Evolutionary conservation across 2,329 filamentous ascomycete species (phyloP).

Genomic region (Trichoderma koningiopsis): DNA sequence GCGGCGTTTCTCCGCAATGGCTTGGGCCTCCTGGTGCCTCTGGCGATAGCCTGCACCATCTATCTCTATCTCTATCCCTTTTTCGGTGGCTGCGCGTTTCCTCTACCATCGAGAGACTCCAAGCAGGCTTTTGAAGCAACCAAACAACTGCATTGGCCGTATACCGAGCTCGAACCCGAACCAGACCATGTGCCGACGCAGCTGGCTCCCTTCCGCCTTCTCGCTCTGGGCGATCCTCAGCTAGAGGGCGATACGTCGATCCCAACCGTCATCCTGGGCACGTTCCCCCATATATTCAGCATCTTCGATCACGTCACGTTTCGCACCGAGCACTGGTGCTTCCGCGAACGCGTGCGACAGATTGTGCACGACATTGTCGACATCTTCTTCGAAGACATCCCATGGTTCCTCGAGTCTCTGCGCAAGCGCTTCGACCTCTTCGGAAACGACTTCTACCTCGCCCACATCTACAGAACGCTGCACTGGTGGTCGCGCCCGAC

Average conservation of each 20-base stretch:
- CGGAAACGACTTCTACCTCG: slow-evolving; percentile 93
- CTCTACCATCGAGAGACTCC: slow-evolving; percentile 49
- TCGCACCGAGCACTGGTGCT: slow-evolving; percentile 46
- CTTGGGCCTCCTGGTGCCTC: slow-evolving; percentile 56
- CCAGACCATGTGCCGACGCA: slow-evolving; percentile 33
- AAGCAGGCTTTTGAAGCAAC: slow-evolving; percentile 41
- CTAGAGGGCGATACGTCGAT: slow-evolving; percentile 90
- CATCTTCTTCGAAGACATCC: slow-evolving; percentile 68
- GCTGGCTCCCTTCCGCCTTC: slow-evolving; percentile 77
- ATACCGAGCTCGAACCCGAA: slow-evolving; percentile 30
- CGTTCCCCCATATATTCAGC: slow-evolving; percentile 56
- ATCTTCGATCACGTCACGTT: slow-evolving; percentile 53
- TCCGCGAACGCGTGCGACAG: slow-evolving; percentile 56
- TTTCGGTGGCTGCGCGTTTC: slow-evolving; percentile 80
- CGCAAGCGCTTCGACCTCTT: slow-evolving; percentile 85
- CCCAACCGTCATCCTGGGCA: slow-evolving; percentile 56
- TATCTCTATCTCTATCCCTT: slow-evolving; percentile 89
- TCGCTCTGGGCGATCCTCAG: slow-evolving; percentile 89
- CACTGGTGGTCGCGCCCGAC: slow-evolving; percentile 84
- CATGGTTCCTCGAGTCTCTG: slow-evolving; percentile 63
- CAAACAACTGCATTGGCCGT: slow-evolving; percentile 48
- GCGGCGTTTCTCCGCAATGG: slow-evolving; percentile 58
- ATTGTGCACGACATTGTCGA: slow-evolving; percentile 62
- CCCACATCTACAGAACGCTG: slow-evolving; percentile 84
- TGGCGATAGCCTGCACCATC: slow-evolving; percentile 69